Conservation (phyloP, 495 filamentous ascomycete genomes). For the Podospora sp. region DNA sequence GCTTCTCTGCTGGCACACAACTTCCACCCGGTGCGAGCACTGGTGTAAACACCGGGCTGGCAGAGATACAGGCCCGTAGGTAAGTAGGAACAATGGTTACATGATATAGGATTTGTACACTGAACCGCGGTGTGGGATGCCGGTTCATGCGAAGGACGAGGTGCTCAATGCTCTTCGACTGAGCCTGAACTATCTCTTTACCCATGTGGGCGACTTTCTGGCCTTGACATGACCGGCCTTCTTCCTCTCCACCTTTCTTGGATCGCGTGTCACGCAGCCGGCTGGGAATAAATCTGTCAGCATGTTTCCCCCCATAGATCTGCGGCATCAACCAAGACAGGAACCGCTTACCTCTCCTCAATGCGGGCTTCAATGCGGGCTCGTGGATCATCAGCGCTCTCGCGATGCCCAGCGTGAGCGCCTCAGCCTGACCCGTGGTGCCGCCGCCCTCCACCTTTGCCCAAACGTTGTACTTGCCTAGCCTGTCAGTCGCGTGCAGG, state of each 20-base stretch:
- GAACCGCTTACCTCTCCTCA: slow-evolving; percentile 78
- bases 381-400: slow-evolving; percentile 89
- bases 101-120: slow-evolving; percentile 28
- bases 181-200: slow-evolving; percentile 68
- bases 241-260: slow-evolving; percentile 93
- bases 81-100: slow-evolving; percentile 26
- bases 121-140: slow-evolving; percentile 16
- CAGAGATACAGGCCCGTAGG: slow-evolving; percentile 1
- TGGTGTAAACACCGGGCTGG: background rate
- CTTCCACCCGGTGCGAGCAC: background rate
- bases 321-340: slow-evolving; percentile 12
- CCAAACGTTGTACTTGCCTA: slow-evolving; percentile 98
- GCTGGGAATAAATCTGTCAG: slow-evolving; percentile 56
- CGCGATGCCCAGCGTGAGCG: slow-evolving; percentile 87
- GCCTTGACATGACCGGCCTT: slow-evolving; percentile 95
- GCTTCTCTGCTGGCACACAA: background rate
- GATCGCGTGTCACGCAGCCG: slow-evolving; percentile 88
- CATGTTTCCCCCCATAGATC: slow-evolving; percentile 17
- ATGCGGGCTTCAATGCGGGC: slow-evolving; percentile 80
- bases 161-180: slow-evolving; percentile 17
- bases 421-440: slow-evolving; percentile 93
- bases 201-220: slow-evolving; percentile 97
- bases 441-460: slow-evolving; percentile 81
- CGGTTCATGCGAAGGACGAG: slow-evolving; percentile 26
- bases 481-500: slow-evolving; percentile 73